Evolutionary conservation across 768 basidiomycete genomes (phyloP), one percentile per base, ranked within the genome.

Genomic region (Ramaria sp.): DNA sequence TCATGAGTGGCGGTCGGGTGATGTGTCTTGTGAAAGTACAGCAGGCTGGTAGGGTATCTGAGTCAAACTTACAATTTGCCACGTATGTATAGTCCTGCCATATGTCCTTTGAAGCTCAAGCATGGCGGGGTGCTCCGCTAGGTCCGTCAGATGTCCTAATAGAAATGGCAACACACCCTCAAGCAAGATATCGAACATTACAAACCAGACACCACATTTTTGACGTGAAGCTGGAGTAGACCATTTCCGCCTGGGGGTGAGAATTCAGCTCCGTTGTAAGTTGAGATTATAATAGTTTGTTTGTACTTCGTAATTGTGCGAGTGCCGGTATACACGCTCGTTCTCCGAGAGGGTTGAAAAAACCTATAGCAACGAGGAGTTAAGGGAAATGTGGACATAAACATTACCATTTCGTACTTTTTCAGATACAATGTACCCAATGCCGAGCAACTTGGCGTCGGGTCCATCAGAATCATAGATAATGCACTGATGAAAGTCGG

Each of bases 251-350:
- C 69, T 69, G 37, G 11, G 33, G 2, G 33, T 19, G 11, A n/a
- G 2, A 31, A 17, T 47, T n/a, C 24, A 20, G 37, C 20, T 27
- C 27, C 27, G 27, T 27, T 5, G 24, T 15, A 15, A 10, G 3
- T 27, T 5, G 15, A 27, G 7, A 33, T 24, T 7, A 45, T 13
- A 30, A 46, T 45, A 39, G 39, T 30, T 2, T 11, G 7, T 65
- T 50, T 58, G 61, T 38, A 71, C 74, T 63, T 76, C 75, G 54
- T 73, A 75, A 59, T 77, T 73, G 60, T 80, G 79, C 13, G 74
- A 76, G 62, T 80, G 79, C 79, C 78, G 79, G 55, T 72, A 77
- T 61, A 67, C 72, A 62, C 75, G 73, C 67, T 78, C 77, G 24
- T 76, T 74, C 30, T 67, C 62, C 3, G 73, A 69, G 1, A 82